Evolutionary conservation across 2,329 filamentous ascomycete species (phyloP).

Genomic region (Botrytis tulipae): DNA sequence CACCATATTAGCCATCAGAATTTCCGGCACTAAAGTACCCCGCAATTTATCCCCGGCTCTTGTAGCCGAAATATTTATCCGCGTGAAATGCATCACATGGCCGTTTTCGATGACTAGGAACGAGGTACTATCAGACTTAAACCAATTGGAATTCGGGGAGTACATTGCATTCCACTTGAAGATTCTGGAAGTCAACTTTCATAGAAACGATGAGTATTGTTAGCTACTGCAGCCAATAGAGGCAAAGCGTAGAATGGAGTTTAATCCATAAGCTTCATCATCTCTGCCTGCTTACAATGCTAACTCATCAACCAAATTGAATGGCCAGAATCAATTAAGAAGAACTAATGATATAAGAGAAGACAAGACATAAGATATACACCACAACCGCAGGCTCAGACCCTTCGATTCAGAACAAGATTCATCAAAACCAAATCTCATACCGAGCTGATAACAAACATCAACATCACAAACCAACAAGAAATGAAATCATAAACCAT

Average conservation of each 20-base stretch:
- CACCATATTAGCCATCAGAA: neutral
- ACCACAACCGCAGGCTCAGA: neutral
- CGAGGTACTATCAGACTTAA: neutral
- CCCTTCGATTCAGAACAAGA: neutral
- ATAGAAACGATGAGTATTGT: neutral
- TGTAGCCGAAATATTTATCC: slow-evolving; percentile 4
- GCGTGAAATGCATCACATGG: neutral
- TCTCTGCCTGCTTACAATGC: neutral
- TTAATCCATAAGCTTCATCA: neutral
- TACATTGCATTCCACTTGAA: neutral
- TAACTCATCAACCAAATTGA: neutral
- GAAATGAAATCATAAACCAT: neutral
- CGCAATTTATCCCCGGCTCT: neutral
- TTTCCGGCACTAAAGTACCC: neutral
- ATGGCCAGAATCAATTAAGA: neutral
- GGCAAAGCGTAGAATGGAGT: neutral
- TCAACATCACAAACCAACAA: neutral
- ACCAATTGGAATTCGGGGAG: neutral
- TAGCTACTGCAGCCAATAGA: neutral
- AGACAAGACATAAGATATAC: neutral
- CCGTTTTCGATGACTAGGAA: neutral
- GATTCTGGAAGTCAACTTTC: neutral
- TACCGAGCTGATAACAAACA: neutral
- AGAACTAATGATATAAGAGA: neutral
- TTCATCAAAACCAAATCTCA: neutral